A percentile compares a stretch with the other conserved stretches of the same genome.
These are phyloP conservation scores for Claviceps fusiformis DNA, from an alignment of 2,329 filamentous ascomycete species.

Conservation along the genomic window DNA sequence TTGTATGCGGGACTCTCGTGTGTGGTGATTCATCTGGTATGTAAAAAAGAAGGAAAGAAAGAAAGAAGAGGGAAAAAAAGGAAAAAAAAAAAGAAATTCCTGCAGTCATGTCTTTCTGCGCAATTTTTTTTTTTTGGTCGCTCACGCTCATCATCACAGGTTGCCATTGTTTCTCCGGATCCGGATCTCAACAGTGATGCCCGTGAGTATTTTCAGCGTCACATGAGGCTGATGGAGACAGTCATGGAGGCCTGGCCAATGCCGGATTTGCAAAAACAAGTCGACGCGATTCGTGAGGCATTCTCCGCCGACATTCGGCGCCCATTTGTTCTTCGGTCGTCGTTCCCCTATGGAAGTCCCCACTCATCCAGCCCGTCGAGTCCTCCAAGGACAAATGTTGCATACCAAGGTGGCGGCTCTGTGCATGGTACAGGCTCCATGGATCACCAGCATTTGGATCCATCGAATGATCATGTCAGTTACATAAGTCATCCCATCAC, in stretches of 20 bases:
- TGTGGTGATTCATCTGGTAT: conserved; percentile 82
- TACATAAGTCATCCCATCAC: conserved; percentile 60
- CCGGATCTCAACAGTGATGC: conserved; percentile 76
- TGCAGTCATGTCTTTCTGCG: no score
- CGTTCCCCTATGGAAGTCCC: conserved; percentile 77
- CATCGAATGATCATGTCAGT: conserved; percentile 40
- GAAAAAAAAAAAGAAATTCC: no score
- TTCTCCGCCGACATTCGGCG: conserved; percentile 79
- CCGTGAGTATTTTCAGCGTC: conserved; percentile 76
- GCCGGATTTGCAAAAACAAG: conserved; percentile 79
- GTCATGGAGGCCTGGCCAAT: conserved; percentile 76
- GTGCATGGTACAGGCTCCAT: conserved; percentile 34
- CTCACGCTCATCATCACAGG: conserved; percentile 33
- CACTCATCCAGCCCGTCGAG: conserved; percentile 49
- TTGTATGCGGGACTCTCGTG: conserved; percentile 88
- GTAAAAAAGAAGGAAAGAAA: no score
- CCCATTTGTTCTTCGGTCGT: conserved; percentile 78
- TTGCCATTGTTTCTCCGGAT: conserved; percentile 86
- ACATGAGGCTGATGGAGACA: conserved; percentile 85
- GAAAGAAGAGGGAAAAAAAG: no score
- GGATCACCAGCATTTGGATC: conserved; percentile 40
- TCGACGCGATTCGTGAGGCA: conserved; percentile 76
- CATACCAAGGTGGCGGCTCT: conserved; percentile 29
- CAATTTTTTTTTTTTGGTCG: conserved; percentile 1
- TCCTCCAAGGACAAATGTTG: conserved; percentile 40